Base-by-base conservation (phyloP, 108 stramenopile species). In the Fragilariopsis cylindrus region DNA sequence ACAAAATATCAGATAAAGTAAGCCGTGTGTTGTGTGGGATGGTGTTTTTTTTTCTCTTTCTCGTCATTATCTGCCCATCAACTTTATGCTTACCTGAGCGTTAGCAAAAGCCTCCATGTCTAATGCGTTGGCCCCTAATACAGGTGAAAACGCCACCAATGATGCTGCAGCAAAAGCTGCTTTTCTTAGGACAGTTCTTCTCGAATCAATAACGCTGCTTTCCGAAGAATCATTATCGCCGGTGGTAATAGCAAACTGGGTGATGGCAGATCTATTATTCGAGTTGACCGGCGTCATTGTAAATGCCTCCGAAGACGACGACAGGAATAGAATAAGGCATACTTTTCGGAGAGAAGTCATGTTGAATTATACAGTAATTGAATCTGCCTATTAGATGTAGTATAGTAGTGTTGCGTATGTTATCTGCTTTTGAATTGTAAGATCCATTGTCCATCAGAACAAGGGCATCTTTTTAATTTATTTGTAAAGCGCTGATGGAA, bases 51-150 rank as follows among this genome's bases (percentile, higher is more conserved):
- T 21, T 21, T 30, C 30, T 30, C 30, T 30, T 30, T 30, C 30
- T 30, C 30, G 30, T 30, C 30, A 30, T 30, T 30, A 30, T 30
- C 30, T 30, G 30, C 30, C 30, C 30, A 30, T 30, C 30, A 30
- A 52, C 50, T 13, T 11, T 7, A 62, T 63, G 6, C 62, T 41
- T 63, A 63, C 62, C 62, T 63, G 62, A 47, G 67, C 48, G 30
- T 68, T 68, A 15, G 67, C 67, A 50, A 68, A 68, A 15, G 67
- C 67, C 12, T 68, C 67, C 67, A 68, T 68, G 30, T 68, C 67
- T 48, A 68, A 47, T 3, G 62, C 62, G 62, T 45, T 63, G 40
- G 62, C 62, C 6, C 43, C 62, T 3, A 45, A 12, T 7, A 63
- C 62, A 9, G 62, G 62, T 11, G 62, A n/a, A 45, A 63, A 45